phyloP scores from a whole-genome alignment of 116 monocot species.

The Zostera marina region DNA sequence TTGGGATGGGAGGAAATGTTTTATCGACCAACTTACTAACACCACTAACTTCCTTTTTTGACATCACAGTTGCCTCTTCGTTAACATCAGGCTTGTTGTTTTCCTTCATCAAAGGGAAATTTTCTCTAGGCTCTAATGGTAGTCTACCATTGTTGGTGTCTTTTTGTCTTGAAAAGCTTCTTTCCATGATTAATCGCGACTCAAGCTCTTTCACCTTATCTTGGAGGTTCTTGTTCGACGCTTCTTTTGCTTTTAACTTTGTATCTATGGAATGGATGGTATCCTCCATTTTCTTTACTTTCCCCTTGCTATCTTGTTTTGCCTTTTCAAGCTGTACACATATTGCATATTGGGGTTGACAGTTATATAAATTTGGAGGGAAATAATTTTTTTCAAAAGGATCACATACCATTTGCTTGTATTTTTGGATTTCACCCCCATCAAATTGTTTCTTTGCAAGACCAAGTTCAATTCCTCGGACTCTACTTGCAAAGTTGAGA shows the following conservation, averaged over 20 bases:
- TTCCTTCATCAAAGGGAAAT: slow-evolving; percentile 5
- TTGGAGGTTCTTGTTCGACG: slow-evolving; percentile 45
- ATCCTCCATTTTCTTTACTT: slow-evolving; percentile 72
- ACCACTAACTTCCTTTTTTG: too few relatives aligned
- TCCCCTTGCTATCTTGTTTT: slow-evolving; percentile 60
- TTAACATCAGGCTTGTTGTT: slow-evolving; percentile 3
- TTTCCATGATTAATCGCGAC: slow-evolving; percentile 6
- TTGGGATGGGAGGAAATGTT: not conserved
- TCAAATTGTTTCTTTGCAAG: slow-evolving; percentile 76
- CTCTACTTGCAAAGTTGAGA: slow-evolving; percentile 87
- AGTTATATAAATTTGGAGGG: too few relatives aligned
- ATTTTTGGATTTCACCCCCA: slow-evolving; percentile 35
- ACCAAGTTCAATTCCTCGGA: slow-evolving; percentile 85
- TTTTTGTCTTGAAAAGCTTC: slow-evolving; percentile 9
- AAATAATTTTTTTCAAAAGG: too few relatives aligned
- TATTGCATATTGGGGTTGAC: too few relatives aligned
- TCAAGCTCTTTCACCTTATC: slow-evolving; percentile 34
- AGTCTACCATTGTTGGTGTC: not conserved
- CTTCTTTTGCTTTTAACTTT: slow-evolving; percentile 59
- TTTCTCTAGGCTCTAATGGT: not conserved
- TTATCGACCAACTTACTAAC: not conserved
- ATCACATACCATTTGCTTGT: slow-evolving; percentile 53
- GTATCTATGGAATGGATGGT: slow-evolving; percentile 38
- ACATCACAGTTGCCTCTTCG: not conserved
- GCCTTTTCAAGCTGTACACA: slow-evolving; percentile 46